These are phyloP conservation scores for Bonia amplexicaulis DNA, from an alignment of 176 grass and related monocot genomes.

Conservation along the genomic window DNA sequence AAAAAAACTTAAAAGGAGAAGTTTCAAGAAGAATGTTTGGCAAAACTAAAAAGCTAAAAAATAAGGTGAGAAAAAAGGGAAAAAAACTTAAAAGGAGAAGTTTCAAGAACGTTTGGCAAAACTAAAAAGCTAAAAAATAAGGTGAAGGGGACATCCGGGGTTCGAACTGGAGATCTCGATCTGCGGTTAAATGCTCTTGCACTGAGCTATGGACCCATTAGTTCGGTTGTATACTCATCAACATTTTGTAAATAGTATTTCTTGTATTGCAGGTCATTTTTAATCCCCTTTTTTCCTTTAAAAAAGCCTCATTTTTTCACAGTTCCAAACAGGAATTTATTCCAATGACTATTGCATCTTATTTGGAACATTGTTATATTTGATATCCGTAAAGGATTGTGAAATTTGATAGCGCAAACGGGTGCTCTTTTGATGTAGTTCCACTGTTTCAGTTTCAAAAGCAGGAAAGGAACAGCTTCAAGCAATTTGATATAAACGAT, in stretches of 20 bases:
- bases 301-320: not conserved
- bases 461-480: not conserved
- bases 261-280: not conserved
- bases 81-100: not conserved
- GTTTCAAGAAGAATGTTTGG: not conserved
- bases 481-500: not conserved
- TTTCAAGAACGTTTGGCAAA: not conserved
- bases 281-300: too few species aligned
- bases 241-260: too few species aligned
- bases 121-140: not conserved
- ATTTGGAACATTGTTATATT: not conserved
- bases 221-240: not conserved
- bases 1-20: not conserved
- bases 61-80: not conserved
- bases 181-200: constrained; percentile 84
- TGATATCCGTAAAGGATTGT: not conserved
- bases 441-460: not conserved
- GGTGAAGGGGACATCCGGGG: not conserved
- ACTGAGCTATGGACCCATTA: constrained; percentile 64
- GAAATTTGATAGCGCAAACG: not conserved
- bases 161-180: constrained; percentile 46
- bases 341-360: not conserved
- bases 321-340: not conserved
- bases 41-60: not conserved
- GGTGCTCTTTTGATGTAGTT: not conserved